These are phyloP conservation scores for Lavandula angustifolia DNA, from an alignment of 257 asterid genomes.

Conservation along the genomic window DNA sequence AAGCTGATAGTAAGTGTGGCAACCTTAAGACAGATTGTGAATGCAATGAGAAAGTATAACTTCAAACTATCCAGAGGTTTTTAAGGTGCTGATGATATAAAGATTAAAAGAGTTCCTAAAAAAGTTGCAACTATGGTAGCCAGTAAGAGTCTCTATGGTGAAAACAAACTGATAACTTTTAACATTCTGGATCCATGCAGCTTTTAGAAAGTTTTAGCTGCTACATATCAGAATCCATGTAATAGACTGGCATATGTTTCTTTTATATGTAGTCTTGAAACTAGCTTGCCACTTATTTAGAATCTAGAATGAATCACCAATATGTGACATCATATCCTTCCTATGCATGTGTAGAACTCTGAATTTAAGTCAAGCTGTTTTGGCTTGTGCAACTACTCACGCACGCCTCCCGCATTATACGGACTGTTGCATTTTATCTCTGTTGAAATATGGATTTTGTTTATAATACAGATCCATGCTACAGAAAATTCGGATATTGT, in stretches of 20 bases:
- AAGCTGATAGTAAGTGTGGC: constrained; percentile 7
- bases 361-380: not conserved
- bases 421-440: too few relatives aligned
- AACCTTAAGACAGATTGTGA: not conserved
- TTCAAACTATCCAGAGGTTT: not conserved
- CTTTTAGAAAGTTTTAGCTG: not conserved
- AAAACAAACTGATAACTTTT: not conserved
- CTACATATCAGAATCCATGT: not conserved
- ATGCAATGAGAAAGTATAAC: not conserved
- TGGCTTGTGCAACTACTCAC: constrained; percentile 2
- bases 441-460: constrained; percentile 5
- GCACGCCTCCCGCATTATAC: not conserved
- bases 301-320: not conserved
- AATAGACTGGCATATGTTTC: not conserved
- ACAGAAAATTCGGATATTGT: constrained; percentile 40
- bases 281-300: not conserved
- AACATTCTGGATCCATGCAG: not conserved
- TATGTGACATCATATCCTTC: not conserved
- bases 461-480: constrained; percentile 44
- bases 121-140: not conserved
- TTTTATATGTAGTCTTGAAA: constrained; percentile 4
- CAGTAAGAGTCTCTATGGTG: not conserved
- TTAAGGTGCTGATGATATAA: not conserved
- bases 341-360: not conserved
- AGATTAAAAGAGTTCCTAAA: not conserved